Base-by-base conservation (phyloP, 192 early-diverging fungal species). In the Coemansia sp. region DNA sequence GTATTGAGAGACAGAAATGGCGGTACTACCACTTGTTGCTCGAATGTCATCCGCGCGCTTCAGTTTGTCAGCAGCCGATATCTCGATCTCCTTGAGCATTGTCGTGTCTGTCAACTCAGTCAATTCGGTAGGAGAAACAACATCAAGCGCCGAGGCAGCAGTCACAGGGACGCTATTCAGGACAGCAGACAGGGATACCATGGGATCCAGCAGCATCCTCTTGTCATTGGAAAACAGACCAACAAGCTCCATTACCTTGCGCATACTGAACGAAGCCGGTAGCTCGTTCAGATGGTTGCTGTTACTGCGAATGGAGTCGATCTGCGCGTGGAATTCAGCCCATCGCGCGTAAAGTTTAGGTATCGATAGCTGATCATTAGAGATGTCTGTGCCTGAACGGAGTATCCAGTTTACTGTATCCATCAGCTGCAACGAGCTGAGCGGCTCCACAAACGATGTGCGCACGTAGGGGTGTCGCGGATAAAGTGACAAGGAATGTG, bases 401-500 rank as follows among this genome's bases (percentile, higher is more conserved):
- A 41, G 38, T n/a, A 57, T 10, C 27, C 42, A 2, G 8, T 22
- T 13, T 17, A 45, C 56, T n/a, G 20, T 20, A 14, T 52, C 45
- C 23, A 65, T 23, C 31, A 65, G 23, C 17, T 42, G 40, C 27
- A 23, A 23, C 37, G 48, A 50, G 2, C 44, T 58, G 22, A 65
- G 25, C 1, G 64, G 64, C n/a, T 17, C 30, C 36, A 38, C 14
- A 47, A 47, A 65, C 15, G 56, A 48, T 9, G 42, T 19, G 11
- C 56, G 64, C 15, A 65, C 56, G 55, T 6, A 27, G 38, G 50
- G 23, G 6, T 22, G n/a, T 17, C 14, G 13, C 2, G 64, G 64
- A n/a, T 58, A 58, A 4, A 65, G 37, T 17, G 64, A 65, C 28
- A 65, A 20, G 15, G 56, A 57, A n/a, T 65, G 64, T 8, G 64